Percentiles rank a stretch among this genome's conserved stretches.
Evolutionary conservation across 73 alveolate genomes (phyloP).

Genomic region (Tetrahymena thermophila): DNA sequence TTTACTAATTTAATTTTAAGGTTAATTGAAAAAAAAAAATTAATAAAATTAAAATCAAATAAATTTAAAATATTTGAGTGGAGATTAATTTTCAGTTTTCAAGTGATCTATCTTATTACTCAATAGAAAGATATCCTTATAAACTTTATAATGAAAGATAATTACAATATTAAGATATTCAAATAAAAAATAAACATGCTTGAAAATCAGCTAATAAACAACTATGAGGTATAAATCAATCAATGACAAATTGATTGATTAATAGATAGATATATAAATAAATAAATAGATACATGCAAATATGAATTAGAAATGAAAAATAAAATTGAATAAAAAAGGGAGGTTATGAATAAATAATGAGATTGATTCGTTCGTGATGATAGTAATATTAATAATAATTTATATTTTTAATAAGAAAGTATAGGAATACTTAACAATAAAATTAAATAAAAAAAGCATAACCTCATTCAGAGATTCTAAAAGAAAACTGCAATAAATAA

Average conservation of each 20-base stretch:
- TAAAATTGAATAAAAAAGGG: neutral
- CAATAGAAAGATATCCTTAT: neutral
- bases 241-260: neutral
- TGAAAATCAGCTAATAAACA: neutral
- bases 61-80: neutral
- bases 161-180: no score
- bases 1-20: neutral
- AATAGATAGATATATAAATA: neutral
- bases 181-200: no score
- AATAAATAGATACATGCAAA: neutral
- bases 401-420: neutral
- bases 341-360: neutral
- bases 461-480: conserved; percentile 1
- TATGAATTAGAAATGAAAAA: neutral
- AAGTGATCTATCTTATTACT: neutral
- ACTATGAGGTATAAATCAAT: neutral
- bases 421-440: neutral
- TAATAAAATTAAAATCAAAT: neutral
- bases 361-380: neutral
- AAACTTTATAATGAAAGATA: neutral
- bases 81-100: neutral
- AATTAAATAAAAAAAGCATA: neutral
- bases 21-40: neutral
- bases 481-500: neutral
- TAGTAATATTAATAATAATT: neutral